Evolutionary conservation across 768 basidiomycete species (phyloP).

Genomic region (Mycena crocata): DNA sequence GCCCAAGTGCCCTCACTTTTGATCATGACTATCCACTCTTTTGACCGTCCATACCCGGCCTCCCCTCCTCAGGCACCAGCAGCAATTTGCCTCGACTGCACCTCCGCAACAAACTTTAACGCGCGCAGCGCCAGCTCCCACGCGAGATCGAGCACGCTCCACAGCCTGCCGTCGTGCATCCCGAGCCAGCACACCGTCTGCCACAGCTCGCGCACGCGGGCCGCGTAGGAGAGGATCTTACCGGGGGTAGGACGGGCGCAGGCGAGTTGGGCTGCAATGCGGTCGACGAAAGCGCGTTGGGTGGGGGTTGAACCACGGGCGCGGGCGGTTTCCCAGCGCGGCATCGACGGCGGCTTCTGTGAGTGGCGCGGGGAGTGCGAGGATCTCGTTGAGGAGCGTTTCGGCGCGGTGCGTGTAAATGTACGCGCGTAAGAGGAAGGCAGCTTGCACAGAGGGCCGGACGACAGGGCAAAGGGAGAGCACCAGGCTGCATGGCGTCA

Average conservation of each 20-base stretch:
- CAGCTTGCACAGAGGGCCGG: constrained; percentile 59
- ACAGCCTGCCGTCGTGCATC: constrained; percentile 56
- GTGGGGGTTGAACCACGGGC: constrained; percentile 27
- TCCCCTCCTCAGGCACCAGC: too few species aligned
- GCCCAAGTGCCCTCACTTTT: too few species aligned
- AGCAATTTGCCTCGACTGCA: too few species aligned
- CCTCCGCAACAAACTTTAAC: too few species aligned
- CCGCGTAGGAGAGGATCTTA: constrained; percentile 48
- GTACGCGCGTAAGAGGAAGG: constrained; percentile 55
- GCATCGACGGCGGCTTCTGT: neutral
- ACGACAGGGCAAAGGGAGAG: constrained; percentile 61
- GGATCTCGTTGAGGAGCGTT: constrained; percentile 16
- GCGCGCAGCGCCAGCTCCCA: constrained; percentile 60
- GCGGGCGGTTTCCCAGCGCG: neutral
- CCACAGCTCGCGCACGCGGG: constrained; percentile 57
- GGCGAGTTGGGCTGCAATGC: constrained; percentile 9
- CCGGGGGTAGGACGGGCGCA: constrained; percentile 4
- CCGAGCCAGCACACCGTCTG: constrained; percentile 58
- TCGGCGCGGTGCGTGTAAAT: constrained; percentile 59
- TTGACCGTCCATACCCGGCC: too few species aligned
- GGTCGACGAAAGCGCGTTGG: too few species aligned
- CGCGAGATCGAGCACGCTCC: constrained; percentile 60
- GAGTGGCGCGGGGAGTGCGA: constrained; percentile 4
- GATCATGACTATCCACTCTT: too few species aligned
- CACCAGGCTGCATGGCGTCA: constrained; percentile 29